These are phyloP conservation scores for Alnus rubra DNA, from an alignment of 306 rosid species.

Conservation along the genomic window DNA sequence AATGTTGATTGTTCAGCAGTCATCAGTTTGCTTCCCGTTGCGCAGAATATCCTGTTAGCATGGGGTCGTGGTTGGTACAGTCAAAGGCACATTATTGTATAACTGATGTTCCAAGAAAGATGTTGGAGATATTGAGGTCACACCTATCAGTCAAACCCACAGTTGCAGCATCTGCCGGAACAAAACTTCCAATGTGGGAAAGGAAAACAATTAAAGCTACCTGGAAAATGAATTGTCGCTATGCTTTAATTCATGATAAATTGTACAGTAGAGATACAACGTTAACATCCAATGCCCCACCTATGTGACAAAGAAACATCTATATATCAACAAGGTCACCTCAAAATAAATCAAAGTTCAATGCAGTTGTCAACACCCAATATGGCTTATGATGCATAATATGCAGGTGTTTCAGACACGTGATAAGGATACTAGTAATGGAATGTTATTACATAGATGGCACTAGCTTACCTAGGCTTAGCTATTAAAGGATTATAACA, in stretches of 20 bases:
- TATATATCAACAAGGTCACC: not conserved
- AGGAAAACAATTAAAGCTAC: constrained; percentile 92
- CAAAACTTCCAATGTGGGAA: constrained; percentile 93
- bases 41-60: constrained; percentile 84
- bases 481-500: not conserved
- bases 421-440: not conserved
- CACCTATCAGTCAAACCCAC: constrained; percentile 98
- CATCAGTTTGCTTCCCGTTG: constrained; percentile 90
- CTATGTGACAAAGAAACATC: not conserved
- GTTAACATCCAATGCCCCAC: not conserved
- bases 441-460: not conserved
- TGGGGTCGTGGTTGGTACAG: constrained; percentile 14
- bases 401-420: not conserved
- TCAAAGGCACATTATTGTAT: constrained; percentile 12
- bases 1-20: constrained; percentile 92
- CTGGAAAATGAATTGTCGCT: constrained; percentile 43
- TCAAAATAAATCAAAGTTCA: not conserved
- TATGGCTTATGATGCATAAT: not conserved
- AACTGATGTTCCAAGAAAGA: constrained; percentile 24
- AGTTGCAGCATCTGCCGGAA: constrained; percentile 97
- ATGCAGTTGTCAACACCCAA: not conserved
- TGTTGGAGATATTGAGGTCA: constrained; percentile 24
- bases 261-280: not conserved
- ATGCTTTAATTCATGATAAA: constrained; percentile 3
- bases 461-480: not conserved